phyloP scores from a whole-genome alignment of 768 basidiomycete genomes.

The Lactarius sanguifluus region DNA sequence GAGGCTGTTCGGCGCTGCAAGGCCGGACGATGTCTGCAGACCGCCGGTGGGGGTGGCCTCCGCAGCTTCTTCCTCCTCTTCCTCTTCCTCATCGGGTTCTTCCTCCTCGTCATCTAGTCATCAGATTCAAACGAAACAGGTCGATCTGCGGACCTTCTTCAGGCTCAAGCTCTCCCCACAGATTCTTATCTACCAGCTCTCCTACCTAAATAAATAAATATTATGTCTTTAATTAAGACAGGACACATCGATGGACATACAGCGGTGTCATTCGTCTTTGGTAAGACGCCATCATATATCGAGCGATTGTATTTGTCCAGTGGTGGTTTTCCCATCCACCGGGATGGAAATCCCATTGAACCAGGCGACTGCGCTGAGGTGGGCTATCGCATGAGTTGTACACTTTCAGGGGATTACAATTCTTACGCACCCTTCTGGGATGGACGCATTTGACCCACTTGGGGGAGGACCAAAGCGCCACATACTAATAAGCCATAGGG shows the following conservation, averaged over 20 bases:
- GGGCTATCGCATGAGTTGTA: constrained; percentile 23
- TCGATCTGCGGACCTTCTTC: constrained; percentile 70
- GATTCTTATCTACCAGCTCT: constrained; percentile 82
- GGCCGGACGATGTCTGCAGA: too few species aligned
- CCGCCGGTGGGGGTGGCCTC: too few species aligned
- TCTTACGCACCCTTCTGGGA: constrained; percentile 83
- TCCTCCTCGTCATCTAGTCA: too few species aligned
- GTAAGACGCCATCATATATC: constrained; percentile 92
- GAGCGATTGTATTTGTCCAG: constrained; percentile 98
- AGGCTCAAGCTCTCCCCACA: constrained; percentile 96
- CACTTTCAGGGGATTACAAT: neutral
- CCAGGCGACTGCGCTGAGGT: constrained; percentile 51
- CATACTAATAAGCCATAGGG: constrained; percentile 99
- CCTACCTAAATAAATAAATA: constrained; percentile 52
- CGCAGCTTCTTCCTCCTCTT: too few species aligned
- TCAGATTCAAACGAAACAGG: too few species aligned
- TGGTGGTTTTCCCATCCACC: constrained; percentile 99
- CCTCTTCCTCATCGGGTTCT: too few species aligned
- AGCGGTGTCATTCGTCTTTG: constrained; percentile 69
- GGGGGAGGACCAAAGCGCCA: constrained; percentile 98
- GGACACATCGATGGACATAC: constrained; percentile 45
- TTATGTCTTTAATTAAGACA: too few species aligned
- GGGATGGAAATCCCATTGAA: constrained; percentile 99
- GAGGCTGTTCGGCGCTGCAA: too few species aligned
- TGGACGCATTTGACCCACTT: constrained; percentile 93